Percentiles rank a stretch among this genome's conserved stretches.
These are phyloP conservation scores for Taiozyma sp. DNA, from an alignment of 1,139 yeast genomes.

Conservation along the genomic window DNA sequence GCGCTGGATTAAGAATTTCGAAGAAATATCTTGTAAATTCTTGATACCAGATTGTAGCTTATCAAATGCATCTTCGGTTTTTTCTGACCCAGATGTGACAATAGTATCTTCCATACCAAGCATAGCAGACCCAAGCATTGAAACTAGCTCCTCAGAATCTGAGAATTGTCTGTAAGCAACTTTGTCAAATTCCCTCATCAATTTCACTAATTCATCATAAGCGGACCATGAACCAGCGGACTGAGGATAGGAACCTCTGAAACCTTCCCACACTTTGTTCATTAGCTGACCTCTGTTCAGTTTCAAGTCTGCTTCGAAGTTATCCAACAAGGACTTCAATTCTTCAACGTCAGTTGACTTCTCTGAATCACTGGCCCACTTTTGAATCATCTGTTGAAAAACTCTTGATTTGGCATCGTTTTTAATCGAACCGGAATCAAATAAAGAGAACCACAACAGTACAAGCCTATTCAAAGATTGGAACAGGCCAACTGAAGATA, in stretches of 20 bases:
- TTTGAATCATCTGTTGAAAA: slow-evolving; percentile 39
- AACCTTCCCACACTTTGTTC: slow-evolving; percentile 61
- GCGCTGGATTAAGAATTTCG: slow-evolving; percentile 45
- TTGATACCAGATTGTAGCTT: slow-evolving; percentile 41
- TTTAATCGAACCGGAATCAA: slow-evolving; percentile 35
- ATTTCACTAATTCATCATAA: slow-evolving; percentile 33
- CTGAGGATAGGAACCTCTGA: slow-evolving; percentile 56
- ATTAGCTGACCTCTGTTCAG: slow-evolving; percentile 63
- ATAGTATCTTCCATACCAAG: slow-evolving; percentile 41
- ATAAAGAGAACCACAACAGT: slow-evolving; percentile 40
- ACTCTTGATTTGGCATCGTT: slow-evolving; percentile 71
- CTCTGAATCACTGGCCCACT: slow-evolving; percentile 33
- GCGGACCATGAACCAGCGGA: slow-evolving; percentile 49
- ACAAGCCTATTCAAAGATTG: slow-evolving; percentile 35
- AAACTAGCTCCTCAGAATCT: slow-evolving; percentile 46
- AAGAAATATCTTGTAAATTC: slow-evolving; percentile 41
- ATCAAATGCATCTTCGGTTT: slow-evolving; percentile 33
- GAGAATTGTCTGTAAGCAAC: slow-evolving; percentile 49
- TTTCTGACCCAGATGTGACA: slow-evolving; percentile 29
- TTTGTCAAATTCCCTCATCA: slow-evolving; percentile 54
- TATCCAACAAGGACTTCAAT: slow-evolving; percentile 10
- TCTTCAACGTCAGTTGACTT: slow-evolving; percentile 11
- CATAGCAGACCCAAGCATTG: slow-evolving; percentile 40
- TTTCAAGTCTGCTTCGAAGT: slow-evolving; percentile 44
- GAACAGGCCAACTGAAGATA: slow-evolving; percentile 22